phyloP scores from a whole-genome alignment of 83 land plant species.

The Larix sibirica region DNA sequence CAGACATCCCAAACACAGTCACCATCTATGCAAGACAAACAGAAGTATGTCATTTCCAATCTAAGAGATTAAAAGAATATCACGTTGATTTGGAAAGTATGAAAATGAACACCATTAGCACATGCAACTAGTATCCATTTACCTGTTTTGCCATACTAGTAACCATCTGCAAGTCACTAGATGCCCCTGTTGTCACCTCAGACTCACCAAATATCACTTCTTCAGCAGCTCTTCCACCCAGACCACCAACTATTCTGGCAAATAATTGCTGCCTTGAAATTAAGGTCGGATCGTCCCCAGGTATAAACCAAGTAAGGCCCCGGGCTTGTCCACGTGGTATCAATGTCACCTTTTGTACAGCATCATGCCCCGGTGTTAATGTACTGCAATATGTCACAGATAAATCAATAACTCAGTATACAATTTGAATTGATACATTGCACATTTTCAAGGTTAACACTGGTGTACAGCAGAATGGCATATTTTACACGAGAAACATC shows the following conservation, averaged over 20 bases:
- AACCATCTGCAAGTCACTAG: slow-evolving; percentile 96
- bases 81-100: not conserved
- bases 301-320: slow-evolving; percentile 98
- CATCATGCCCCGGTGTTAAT: slow-evolving; percentile 96
- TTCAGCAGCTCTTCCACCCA: slow-evolving; percentile 98
- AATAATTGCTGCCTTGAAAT: slow-evolving; percentile 97
- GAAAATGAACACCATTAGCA: not conserved
- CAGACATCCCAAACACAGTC: slow-evolving; percentile 96
- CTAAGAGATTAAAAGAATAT: not conserved
- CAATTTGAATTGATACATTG: no score
- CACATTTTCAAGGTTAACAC: not conserved
- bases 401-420: not conserved
- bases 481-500: not conserved
- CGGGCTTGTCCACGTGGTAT: slow-evolving; percentile 97
- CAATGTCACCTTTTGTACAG: slow-evolving; percentile 95
- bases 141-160: slow-evolving; percentile 97
- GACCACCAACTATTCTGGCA: slow-evolving; percentile 96
- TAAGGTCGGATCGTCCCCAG: slow-evolving; percentile 91
- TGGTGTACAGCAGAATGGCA: not conserved
- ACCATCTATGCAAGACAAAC: slow-evolving; percentile 75
- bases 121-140: not conserved
- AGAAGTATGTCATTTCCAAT: slow-evolving; percentile 7
- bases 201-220: slow-evolving; percentile 93
- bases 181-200: slow-evolving; percentile 98
- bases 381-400: slow-evolving; percentile 55